phyloP scores from a whole-genome alignment of 768 basidiomycete species.

The Amanita muscaria region DNA sequence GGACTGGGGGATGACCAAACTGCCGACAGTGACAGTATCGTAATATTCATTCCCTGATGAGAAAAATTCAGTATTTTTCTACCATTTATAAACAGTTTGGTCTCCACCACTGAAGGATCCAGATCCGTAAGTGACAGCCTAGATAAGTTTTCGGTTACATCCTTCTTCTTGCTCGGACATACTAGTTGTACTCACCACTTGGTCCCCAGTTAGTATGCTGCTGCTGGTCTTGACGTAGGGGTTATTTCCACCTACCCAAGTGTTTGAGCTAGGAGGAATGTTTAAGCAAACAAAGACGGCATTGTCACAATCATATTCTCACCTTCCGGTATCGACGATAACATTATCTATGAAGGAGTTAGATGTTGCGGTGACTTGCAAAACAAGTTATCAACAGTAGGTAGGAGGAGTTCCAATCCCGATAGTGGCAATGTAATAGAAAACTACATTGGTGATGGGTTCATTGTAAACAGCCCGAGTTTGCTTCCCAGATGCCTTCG shows the following conservation, averaged over 20 bases:
- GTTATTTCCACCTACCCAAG: constrained; percentile 54
- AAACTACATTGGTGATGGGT: constrained; percentile 26
- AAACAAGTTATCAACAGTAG: constrained; percentile 27
- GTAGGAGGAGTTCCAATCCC: constrained; percentile 50
- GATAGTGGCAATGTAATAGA: constrained; percentile 37
- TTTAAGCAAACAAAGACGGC: no score
- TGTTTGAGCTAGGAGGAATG: constrained; percentile 17
- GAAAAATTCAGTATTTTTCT: background rate
- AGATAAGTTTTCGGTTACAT: background rate
- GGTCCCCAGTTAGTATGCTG: constrained; percentile 34
- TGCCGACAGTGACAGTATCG: constrained; percentile 49
- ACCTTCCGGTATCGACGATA: constrained; percentile 55
- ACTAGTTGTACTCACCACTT: constrained; percentile 32
- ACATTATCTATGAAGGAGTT: constrained; percentile 32
- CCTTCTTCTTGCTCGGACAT: background rate
- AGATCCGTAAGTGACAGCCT: constrained; percentile 52
- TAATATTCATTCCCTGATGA: constrained; percentile 34
- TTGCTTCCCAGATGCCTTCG: constrained; percentile 20
- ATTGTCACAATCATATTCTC: background rate
- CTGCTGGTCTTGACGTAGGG: constrained; percentile 41
- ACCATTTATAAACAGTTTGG: background rate
- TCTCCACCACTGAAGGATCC: constrained; percentile 47
- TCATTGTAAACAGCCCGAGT: constrained; percentile 18
- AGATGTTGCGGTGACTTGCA: background rate
- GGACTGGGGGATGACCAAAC: constrained; percentile 45